phyloP scores from a whole-genome alignment of 1,284 basidiomycete genomes.

The Leucoagaricus sp. region DNA sequence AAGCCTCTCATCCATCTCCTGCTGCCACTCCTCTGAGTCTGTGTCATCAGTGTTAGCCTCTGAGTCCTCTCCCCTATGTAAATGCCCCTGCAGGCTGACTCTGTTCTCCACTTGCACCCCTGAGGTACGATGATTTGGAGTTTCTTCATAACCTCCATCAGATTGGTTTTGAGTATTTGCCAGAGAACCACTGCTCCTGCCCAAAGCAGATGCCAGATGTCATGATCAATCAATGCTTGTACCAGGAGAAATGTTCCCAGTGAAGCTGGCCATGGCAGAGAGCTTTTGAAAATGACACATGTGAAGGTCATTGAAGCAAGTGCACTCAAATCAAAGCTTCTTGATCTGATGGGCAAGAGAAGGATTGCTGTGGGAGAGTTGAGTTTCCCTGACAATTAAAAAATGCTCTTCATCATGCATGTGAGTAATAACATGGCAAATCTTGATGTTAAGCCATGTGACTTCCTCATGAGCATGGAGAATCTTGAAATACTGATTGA shows the following conservation, averaged over 20 bases:
- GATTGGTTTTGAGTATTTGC: too few relatives aligned
- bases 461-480: slow-evolving; percentile 33
- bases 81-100: too few relatives aligned
- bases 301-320: neutral
- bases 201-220: too few relatives aligned
- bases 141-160: too few relatives aligned
- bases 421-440: slow-evolving; percentile 27
- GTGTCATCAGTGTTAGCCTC: too few relatives aligned
- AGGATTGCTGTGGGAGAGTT: neutral
- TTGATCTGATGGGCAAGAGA: neutral
- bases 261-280: neutral
- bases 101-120: too few relatives aligned
- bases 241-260: neutral
- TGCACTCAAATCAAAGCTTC: neutral
- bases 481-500: slow-evolving; percentile 31
- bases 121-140: too few relatives aligned
- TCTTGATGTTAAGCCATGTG: slow-evolving; percentile 33
- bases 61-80: too few relatives aligned
- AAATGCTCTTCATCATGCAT: slow-evolving; percentile 30
- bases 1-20: too few relatives aligned
- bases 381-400: neutral
- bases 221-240: neutral
- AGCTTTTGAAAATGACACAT: neutral
- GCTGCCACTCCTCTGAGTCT: too few relatives aligned
- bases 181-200: too few relatives aligned